Evolutionary conservation across 192 early-diverging fungal genomes (phyloP), one percentile per base, ranked within the genome.

Genomic region (Rhizophagus clarus): DNA sequence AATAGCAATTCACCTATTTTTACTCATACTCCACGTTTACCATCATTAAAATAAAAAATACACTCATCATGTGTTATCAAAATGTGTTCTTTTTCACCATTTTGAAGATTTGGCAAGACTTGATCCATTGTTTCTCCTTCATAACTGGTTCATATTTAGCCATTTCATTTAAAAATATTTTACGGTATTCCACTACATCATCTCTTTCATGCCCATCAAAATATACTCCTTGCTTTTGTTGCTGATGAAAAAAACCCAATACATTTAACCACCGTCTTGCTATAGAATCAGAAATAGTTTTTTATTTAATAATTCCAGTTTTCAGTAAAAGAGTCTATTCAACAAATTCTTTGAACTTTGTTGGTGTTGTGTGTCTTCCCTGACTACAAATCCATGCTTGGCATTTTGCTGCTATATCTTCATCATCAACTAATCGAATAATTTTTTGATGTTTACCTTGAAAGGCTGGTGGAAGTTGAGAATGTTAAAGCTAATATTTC

Each of bases 21-120:
- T 66, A 6, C 8, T 6, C 40, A 32, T 32, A 32, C 32, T 3
- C 32, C n/a, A n/a, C n/a, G n/a, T n/a, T 68, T 24, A 12, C 66
- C 24, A 68, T 68, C 26, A 37, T 68, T 68, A 8, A 14, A 68
- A 37, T 68, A 68, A 37, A 68, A 68, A 32, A 68, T 37, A 68
- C 24, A 32, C n/a, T 68, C 26, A 69, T 69, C 67, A 69, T 69
- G 26, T 6, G 67, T 69, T 9, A 69, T 11, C 17, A 69, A 20
- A 29, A 69, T 69, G 8, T 26, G 11, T 28, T 69, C 26, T 28
- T 29, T 9, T 11, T 69, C 29, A 37, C 34, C 15, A 28, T 17
- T 9, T 69, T 29, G 24, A 17, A 69, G 17, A 28, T 26, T 15
- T 17, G 34, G 67, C 26, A 20, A 37, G 17, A 69, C 34, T 4